These are phyloP conservation scores for Eucalyptus melliodora DNA, from an alignment of 345 rosid genomes.

Conservation along the genomic window DNA sequence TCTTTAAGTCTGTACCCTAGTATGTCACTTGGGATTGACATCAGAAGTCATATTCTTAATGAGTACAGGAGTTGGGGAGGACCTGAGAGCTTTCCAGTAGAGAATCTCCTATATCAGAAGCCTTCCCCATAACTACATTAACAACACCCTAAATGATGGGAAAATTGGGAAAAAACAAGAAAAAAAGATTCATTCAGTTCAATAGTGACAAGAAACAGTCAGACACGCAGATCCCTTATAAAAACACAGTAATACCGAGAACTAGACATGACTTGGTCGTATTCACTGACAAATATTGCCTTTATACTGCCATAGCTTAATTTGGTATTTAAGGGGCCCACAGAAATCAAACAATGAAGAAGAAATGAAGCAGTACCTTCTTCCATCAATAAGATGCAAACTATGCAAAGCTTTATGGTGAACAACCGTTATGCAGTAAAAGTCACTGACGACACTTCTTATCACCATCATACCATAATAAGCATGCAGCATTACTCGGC, in stretches of 20 bases:
- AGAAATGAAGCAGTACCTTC: background rate
- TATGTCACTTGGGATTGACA: background rate
- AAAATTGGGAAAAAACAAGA: background rate
- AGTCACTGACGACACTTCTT: background rate
- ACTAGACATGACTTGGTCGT: background rate
- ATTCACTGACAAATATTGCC: background rate
- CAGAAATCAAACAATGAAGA: background rate
- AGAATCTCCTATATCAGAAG: conserved; percentile 84
- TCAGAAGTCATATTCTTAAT: background rate
- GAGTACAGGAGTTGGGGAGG: background rate
- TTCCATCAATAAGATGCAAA: background rate
- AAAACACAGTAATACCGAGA: background rate
- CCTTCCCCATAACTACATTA: conserved; percentile 84
- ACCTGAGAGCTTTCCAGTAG: conserved; percentile 77
- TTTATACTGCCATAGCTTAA: background rate
- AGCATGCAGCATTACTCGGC: background rate
- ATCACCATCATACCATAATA: background rate
- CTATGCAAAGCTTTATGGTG: background rate
- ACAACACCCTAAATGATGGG: conserved; percentile 47
- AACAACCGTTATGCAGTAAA: background rate
- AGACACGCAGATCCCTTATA: background rate
- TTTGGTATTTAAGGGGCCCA: background rate
- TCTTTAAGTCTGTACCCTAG: background rate
- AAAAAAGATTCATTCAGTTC: background rate
- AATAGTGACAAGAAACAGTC: background rate